These are phyloP conservation scores for Ascobolus immersus DNA, from an alignment of 495 filamentous ascomycete species.

Conservation along the genomic window DNA sequence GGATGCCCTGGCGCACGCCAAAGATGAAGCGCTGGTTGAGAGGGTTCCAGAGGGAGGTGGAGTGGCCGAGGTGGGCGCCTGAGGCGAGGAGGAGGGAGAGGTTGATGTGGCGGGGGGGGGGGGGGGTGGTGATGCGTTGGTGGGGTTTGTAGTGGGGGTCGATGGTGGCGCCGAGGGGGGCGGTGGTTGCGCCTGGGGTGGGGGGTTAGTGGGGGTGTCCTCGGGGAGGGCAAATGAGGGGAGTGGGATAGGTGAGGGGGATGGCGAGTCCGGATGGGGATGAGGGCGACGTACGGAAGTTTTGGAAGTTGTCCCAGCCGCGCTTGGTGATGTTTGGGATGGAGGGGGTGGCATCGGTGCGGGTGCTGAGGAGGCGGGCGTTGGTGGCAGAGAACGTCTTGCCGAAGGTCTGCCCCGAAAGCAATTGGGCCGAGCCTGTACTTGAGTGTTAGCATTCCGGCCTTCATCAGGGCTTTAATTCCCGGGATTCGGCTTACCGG, in stretches of 20 bases:
- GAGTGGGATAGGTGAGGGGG: not conserved
- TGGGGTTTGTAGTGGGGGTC: constrained; percentile 39
- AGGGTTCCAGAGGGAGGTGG: constrained; percentile 84
- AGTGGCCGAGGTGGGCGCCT: constrained; percentile 76
- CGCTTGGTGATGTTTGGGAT: too few species aligned
- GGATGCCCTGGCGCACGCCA: constrained; percentile 66
- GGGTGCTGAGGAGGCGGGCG: too few species aligned
- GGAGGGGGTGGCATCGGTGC: too few species aligned
- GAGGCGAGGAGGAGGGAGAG: constrained; percentile 80
- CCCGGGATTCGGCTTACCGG: too few species aligned
- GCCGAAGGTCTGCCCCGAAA: too few species aligned
- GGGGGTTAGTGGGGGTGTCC: constrained; percentile 3
- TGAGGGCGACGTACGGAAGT: constrained; percentile 9
- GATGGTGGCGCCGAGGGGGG: constrained; percentile 28
- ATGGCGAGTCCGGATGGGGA: not conserved
- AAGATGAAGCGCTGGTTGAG: constrained; percentile 86
- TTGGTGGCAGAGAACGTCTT: too few species aligned
- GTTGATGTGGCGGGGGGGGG: constrained; percentile 49
- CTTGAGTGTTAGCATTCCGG: too few species aligned
- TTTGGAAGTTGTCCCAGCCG: constrained; percentile 7
- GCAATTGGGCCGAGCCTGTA: too few species aligned
- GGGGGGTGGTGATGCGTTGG: constrained; percentile 41
- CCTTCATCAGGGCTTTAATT: too few species aligned
- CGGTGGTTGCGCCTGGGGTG: constrained; percentile 17
- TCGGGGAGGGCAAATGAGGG: not conserved